Evolutionary conservation across 495 filamentous ascomycete species (phyloP).

Genomic region (Neurospora tetrasperma): DNA sequence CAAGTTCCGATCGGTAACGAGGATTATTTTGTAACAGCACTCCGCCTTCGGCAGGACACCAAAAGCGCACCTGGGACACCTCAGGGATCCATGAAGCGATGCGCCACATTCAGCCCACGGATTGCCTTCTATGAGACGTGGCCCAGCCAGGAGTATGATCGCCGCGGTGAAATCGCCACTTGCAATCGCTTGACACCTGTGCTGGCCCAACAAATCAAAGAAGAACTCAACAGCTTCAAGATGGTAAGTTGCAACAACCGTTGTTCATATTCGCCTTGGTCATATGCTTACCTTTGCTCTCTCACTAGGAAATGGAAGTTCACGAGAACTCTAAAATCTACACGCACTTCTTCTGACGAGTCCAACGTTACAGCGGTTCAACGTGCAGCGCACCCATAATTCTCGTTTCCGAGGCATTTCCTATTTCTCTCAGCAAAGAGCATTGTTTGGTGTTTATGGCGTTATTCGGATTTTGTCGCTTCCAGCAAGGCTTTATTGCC

Average conservation of each 20-base stretch:
- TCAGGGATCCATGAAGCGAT: constrained; percentile 50
- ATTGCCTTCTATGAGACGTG: constrained; percentile 95
- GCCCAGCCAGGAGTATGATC: constrained; percentile 91
- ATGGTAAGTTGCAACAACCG: constrained; percentile 58
- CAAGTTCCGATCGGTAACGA: constrained; percentile 66
- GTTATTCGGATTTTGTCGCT: constrained; percentile 23
- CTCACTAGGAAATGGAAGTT: constrained; percentile 94
- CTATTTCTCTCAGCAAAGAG: constrained; percentile 15
- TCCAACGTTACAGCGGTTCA: constrained; percentile 12
- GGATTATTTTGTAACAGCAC: constrained; percentile 74
- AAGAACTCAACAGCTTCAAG: constrained; percentile 98
- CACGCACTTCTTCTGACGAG: constrained; percentile 92
- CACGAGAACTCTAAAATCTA: constrained; percentile 97
- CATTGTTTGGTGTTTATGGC: constrained; percentile 44
- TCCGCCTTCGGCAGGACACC: constrained; percentile 55
- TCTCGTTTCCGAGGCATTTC: constrained; percentile 29
- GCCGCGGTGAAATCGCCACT: constrained; percentile 90
- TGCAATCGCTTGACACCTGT: constrained; percentile 96
- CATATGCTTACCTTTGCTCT: constrained; percentile 16
- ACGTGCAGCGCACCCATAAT: constrained; percentile 31
- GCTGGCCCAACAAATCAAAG: constrained; percentile 98
- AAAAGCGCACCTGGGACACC: constrained; percentile 76
- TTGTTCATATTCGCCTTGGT: neutral
- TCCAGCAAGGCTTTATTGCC: constrained; percentile 10
- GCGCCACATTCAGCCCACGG: constrained; percentile 84